Conservation (phyloP, 805 yeast genomes). For the Sugiyamaella lignohabitans region DNA sequence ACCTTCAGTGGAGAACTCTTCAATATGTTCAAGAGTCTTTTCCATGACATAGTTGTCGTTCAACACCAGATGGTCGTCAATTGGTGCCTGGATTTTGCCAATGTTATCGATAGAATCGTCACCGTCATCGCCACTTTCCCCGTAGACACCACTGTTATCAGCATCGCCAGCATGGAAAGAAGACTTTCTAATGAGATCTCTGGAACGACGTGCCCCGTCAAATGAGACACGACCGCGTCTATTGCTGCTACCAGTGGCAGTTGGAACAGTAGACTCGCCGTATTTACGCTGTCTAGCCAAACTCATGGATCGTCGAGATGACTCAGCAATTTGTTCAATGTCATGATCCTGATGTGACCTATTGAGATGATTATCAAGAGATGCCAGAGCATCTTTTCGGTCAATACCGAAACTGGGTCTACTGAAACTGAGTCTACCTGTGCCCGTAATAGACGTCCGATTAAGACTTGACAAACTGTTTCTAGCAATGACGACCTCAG, state of each 20-base stretch:
- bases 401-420: slow-evolving; percentile 27
- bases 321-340: slow-evolving; percentile 25
- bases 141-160: not conserved
- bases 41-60: slow-evolving; percentile 77
- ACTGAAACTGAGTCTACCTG: slow-evolving; percentile 15
- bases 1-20: slow-evolving; percentile 93
- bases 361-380: slow-evolving; percentile 24
- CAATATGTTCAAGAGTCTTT: slow-evolving; percentile 81
- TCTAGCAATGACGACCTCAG: slow-evolving; percentile 51
- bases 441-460: no score
- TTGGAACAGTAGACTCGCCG: slow-evolving; percentile 16
- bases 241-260: slow-evolving; percentile 8
- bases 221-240: slow-evolving; percentile 3
- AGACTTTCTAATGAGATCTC: not conserved
- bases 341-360: slow-evolving; percentile 25
- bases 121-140: not conserved
- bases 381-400: slow-evolving; percentile 23
- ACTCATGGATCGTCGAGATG: slow-evolving; percentile 23
- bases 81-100: no score
- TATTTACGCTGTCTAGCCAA: slow-evolving; percentile 23
- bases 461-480: slow-evolving; percentile 44
- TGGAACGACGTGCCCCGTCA: slow-evolving; percentile 4
- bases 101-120: slow-evolving; percentile 1
- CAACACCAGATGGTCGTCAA: slow-evolving; percentile 50
- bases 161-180: slow-evolving; percentile 1